Base-by-base conservation (phyloP, 192 early-diverging fungal genomes). In the Piromyces sp. region DNA sequence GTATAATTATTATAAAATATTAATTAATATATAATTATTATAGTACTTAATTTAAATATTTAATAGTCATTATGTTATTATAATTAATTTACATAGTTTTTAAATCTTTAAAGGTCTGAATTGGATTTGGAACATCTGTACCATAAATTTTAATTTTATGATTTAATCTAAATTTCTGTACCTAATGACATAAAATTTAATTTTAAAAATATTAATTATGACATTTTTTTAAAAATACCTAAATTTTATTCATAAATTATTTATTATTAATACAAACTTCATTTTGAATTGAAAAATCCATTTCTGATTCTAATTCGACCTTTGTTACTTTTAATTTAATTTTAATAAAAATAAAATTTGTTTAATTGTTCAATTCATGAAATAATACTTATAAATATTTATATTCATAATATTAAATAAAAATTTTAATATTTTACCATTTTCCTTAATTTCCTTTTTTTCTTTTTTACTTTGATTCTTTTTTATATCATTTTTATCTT, bases 91-190 rank as follows among this genome's bases (percentile, higher is more conserved):
- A 91, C 30, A 99, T 68, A 11, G 51, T 11, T n/a, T 68, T 68
- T 68, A 68, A 89, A 84, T 94, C 94, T 28, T 88, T 87, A 83
- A 97, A 99, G 11, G 91, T 89, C 68, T 89, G 89, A 83, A 96
- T 88, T 17, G 97, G 97, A 79, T 93, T 87, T 22, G 96, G 95
- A 11, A 96, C 86, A 84, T 96, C 95, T 14, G 92, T 91, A 12
- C 96, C 96, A 58, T 94, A 94, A 0, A 96, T 90, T 30, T 90
- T 92, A 83, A 99, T 98, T 31, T 89, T 85, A 82, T 96, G 86
- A 58, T 88, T 83, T 81, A 93, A 96, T 33, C 96, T 92, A 84
- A 93, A 97, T 29, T 84, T 86, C 40, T 83, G 83, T 13, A 81
- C 87, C 84, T 88, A 29, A 22, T 79, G 5, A 30, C n/a, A n/a